Conservation (phyloP, 2,329 filamentous ascomycete genomes). For the Colletotrichum tamarilloi region DNA sequence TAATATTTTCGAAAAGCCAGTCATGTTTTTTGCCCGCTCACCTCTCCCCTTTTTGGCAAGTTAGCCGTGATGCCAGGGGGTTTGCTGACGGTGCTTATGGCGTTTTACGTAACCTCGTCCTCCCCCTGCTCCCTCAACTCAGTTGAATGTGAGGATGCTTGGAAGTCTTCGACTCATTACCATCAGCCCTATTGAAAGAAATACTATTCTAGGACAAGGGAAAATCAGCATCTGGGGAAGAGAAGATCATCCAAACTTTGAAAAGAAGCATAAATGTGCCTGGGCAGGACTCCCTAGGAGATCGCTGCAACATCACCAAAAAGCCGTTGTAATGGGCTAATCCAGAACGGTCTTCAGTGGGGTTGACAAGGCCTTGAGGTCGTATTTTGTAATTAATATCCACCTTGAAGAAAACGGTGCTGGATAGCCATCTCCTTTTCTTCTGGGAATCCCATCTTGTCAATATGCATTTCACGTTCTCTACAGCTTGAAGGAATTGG, state of each 20-base stretch:
- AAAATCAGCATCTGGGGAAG: not conserved
- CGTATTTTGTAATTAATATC: not conserved
- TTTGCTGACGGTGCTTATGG: not conserved
- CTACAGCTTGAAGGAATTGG: not conserved
- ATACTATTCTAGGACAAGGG: not conserved
- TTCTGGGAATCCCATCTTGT: not conserved
- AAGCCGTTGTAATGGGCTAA: not conserved
- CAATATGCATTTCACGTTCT: not conserved
- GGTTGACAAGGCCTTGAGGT: not conserved
- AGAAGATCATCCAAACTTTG: not conserved
- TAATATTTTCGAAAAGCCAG: not conserved
- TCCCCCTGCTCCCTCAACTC: not conserved
- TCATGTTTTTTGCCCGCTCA: not conserved
- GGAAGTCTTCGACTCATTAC: not conserved
- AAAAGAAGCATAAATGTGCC: not conserved
- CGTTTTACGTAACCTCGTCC: not conserved
- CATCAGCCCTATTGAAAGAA: not conserved
- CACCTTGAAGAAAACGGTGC: not conserved
- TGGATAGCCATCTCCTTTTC: not conserved
- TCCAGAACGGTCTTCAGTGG: not conserved
- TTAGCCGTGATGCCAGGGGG: not conserved
- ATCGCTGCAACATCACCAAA: not conserved
- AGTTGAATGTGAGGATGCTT: not conserved
- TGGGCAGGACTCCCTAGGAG: not conserved
- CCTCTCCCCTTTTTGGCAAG: not conserved